Conservation (phyloP, 2,329 filamentous ascomycete genomes). For the Alternaria infectoria region DNA sequence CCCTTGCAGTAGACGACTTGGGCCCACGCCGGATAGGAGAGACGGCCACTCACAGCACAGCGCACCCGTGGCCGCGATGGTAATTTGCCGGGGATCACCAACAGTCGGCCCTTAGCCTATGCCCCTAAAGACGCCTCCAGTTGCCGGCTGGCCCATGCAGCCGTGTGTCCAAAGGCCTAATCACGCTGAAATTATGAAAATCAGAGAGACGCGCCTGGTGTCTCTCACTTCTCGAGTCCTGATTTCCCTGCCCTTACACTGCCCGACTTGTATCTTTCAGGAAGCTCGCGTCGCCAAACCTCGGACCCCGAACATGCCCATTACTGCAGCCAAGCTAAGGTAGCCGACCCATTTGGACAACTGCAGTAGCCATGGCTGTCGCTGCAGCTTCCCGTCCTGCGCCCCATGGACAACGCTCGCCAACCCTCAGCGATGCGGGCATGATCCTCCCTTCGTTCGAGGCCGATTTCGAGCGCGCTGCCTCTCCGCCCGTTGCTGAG, state of each 20-base stretch:
- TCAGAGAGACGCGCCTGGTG: slow-evolving; percentile 22
- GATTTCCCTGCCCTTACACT: slow-evolving; percentile 12
- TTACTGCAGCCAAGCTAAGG: slow-evolving; percentile 24
- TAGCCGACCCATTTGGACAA: slow-evolving; percentile 23
- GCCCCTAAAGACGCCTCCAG: slow-evolving; percentile 25
- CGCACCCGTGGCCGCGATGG: slow-evolving; percentile 5
- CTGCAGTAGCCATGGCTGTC: slow-evolving; percentile 29
- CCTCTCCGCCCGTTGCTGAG: slow-evolving; percentile 58
- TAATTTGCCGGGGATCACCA: slow-evolving; percentile 17
- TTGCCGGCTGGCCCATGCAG: slow-evolving; percentile 22
- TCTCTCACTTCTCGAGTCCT: slow-evolving; percentile 23
- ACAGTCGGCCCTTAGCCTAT: slow-evolving; percentile 15
- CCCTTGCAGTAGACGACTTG: slow-evolving; percentile 22
- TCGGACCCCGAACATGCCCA: slow-evolving; percentile 23
- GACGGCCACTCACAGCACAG: slow-evolving; percentile 10
- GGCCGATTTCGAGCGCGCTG: slow-evolving; percentile 47
- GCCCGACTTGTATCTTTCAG: neutral
- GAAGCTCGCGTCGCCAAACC: slow-evolving; percentile 1
- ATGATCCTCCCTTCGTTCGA: slow-evolving; percentile 80
- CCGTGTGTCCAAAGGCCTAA: slow-evolving; percentile 25
- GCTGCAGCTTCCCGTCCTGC: slow-evolving; percentile 25
- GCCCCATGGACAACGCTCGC: slow-evolving; percentile 58
- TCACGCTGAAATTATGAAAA: slow-evolving; percentile 26
- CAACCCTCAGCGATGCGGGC: slow-evolving; percentile 89
- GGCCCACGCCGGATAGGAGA: slow-evolving; percentile 1